A percentile compares a stretch with the other conserved stretches of the same genome.
phyloP scores from a whole-genome alignment of 345 rosid genomes.

The Hirschfeldia incana region DNA sequence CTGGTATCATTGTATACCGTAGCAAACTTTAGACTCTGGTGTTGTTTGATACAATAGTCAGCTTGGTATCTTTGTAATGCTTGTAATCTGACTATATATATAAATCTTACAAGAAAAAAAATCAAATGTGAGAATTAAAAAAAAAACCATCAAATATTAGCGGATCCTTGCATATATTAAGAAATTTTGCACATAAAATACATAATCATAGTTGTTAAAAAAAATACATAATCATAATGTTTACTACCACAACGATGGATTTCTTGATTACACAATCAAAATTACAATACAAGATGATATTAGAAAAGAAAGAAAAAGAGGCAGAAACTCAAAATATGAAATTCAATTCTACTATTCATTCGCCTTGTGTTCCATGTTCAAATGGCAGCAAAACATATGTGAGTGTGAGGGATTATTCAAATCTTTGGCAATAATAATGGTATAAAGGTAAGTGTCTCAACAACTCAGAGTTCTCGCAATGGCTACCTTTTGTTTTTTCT shows the following conservation, averaged over 20 bases:
- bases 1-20: background rate
- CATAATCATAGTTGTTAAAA: too few relatives aligned
- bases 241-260: constrained; percentile 9
- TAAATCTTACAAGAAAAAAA: too few relatives aligned
- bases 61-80: background rate
- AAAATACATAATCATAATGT: background rate
- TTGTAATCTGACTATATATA: background rate
- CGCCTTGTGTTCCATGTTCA: constrained; percentile 13
- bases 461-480: constrained; percentile 17
- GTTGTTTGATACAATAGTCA: background rate
- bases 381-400: constrained; percentile 22
- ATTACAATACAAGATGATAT: constrained; percentile 30
- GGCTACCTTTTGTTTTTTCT: background rate
- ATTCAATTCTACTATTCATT: constrained; percentile 25
- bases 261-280: constrained; percentile 36
- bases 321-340: constrained; percentile 17
- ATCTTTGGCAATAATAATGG: constrained; percentile 33
- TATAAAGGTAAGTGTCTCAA: background rate
- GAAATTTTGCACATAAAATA: too few relatives aligned
- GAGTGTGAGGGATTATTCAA: constrained; percentile 27
- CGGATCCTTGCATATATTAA: background rate
- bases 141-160: background rate
- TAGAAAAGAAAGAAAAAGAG: background rate
- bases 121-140: background rate
- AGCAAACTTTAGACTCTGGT: background rate